Percentiles rank a stretch among this genome's conserved stretches.
Conservation (phyloP, 768 basidiomycete species). For the Calocybe gangraenosa region DNA sequence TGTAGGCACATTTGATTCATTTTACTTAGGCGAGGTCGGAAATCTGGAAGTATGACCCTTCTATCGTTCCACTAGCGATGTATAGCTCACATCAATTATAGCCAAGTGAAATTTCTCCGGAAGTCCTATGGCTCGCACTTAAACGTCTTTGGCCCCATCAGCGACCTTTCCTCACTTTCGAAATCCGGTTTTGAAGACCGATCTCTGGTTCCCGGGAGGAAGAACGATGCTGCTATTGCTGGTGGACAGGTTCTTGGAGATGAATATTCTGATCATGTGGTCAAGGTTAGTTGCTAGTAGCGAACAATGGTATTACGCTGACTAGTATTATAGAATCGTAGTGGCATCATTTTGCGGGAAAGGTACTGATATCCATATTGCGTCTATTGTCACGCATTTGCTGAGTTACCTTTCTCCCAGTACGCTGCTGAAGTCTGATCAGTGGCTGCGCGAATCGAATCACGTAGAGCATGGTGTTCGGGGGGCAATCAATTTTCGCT, state of each 20-base stretch:
- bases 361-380: slow-evolving; percentile 39
- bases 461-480: slow-evolving; percentile 66
- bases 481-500: slow-evolving; percentile 94
- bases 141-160: slow-evolving; percentile 88
- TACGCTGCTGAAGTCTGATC: slow-evolving; percentile 88
- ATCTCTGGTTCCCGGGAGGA: slow-evolving; percentile 60
- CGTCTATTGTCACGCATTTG: background rate
- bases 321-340: slow-evolving; percentile 59
- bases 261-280: slow-evolving; percentile 93
- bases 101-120: slow-evolving; percentile 84
- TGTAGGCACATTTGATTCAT: background rate
- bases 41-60: slow-evolving; percentile 77
- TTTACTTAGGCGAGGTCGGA: slow-evolving; percentile 67
- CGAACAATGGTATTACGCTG: background rate
- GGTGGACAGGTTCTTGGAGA: slow-evolving; percentile 90
- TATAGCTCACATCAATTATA: slow-evolving; percentile 21
- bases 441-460: slow-evolving; percentile 76
- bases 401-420: slow-evolving; percentile 31
- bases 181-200: slow-evolving; percentile 57
- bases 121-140: slow-evolving; percentile 77
- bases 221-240: slow-evolving; percentile 67
- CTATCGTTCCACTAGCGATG: background rate
- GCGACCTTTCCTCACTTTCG: slow-evolving; percentile 81
- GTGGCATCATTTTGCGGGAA: slow-evolving; percentile 90
- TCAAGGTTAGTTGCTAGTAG: slow-evolving; percentile 50